Evolutionary conservation across 208 protist species (phyloP).

Genomic region (Wallacemonas sp.): DNA sequence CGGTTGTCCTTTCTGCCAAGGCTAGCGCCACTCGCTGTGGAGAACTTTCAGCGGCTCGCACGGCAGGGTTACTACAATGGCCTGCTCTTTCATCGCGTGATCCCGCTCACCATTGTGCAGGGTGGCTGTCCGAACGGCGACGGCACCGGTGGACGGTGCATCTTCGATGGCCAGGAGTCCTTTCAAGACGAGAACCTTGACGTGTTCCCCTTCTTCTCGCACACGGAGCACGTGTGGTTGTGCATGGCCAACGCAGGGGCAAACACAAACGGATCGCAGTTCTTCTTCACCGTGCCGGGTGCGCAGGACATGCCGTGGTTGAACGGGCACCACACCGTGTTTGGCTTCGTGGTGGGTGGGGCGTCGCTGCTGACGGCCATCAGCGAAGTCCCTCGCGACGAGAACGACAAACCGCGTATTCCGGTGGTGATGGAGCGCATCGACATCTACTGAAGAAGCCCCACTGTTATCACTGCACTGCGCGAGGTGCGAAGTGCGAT

Average conservation of each 20-base stretch:
- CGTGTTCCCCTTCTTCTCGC: slow-evolving; percentile 56
- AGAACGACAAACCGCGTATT: slow-evolving; percentile 46
- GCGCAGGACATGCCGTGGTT: slow-evolving; percentile 64
- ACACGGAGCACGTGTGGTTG: slow-evolving; percentile 56
- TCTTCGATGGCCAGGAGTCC: slow-evolving; percentile 74
- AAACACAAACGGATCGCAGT: slow-evolving; percentile 91
- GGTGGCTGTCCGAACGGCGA: slow-evolving; percentile 92
- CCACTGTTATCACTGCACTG: neutral
- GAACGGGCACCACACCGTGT: slow-evolving; percentile 94
- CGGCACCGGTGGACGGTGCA: slow-evolving; percentile 90
- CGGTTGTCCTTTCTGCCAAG: slow-evolving; percentile 89
- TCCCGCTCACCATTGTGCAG: slow-evolving; percentile 94
- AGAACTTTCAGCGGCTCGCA: slow-evolving; percentile 94
- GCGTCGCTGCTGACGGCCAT: slow-evolving; percentile 54
- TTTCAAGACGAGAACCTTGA: slow-evolving; percentile 93
- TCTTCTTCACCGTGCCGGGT: slow-evolving; percentile 81
- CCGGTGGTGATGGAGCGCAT: slow-evolving; percentile 63
- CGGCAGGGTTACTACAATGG: slow-evolving; percentile 92
- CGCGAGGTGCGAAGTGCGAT: neutral
- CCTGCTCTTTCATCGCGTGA: slow-evolving; percentile 94
- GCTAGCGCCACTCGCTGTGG: slow-evolving; percentile 92
- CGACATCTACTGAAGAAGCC: slow-evolving; percentile 21
- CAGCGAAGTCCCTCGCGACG: slow-evolving; percentile 31
- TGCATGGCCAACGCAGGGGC: slow-evolving; percentile 85
- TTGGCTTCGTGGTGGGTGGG: slow-evolving; percentile 87